Evolutionary conservation across 108 stramenopile species (phyloP).

Genomic region (Bacterosira constricta): DNA sequence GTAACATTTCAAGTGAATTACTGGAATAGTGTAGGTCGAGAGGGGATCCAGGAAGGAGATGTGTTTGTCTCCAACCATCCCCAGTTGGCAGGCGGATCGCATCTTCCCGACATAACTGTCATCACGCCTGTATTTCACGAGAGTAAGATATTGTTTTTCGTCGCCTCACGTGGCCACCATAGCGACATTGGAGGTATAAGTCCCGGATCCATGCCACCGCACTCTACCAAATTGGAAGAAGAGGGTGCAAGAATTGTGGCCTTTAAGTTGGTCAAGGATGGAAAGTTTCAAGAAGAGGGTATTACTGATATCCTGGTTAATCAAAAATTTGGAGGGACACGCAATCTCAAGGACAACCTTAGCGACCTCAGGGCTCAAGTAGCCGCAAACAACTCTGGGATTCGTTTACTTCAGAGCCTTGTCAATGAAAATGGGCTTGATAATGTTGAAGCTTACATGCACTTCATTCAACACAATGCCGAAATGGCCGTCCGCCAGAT

Average conservation of each 20-base stretch:
- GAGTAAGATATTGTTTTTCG: conserved; percentile 91
- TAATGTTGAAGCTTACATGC: conserved; percentile 96
- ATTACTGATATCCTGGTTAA: conserved; percentile 89
- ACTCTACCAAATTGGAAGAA: conserved; percentile 84
- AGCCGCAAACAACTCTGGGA: conserved; percentile 97
- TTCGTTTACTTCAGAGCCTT: conserved; percentile 81
- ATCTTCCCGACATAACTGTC: conserved; percentile 94
- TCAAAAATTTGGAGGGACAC: conserved; percentile 86
- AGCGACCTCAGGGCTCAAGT: conserved; percentile 97
- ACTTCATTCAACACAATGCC: conserved; percentile 95
- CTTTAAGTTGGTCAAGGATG: conserved; percentile 93
- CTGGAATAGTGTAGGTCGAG: conserved; percentile 82
- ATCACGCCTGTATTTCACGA: conserved; percentile 97
- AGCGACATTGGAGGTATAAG: conserved; percentile 96
- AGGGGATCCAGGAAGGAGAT: conserved; percentile 93
- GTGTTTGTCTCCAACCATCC: conserved; percentile 98
- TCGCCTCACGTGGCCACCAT: conserved; percentile 97
- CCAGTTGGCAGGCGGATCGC: conserved; percentile 93
- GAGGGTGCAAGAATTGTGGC: conserved; percentile 99
- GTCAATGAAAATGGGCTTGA: conserved; percentile 88
- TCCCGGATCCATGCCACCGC: conserved; percentile 93
- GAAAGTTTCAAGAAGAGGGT: conserved; percentile 94
- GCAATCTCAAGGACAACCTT: conserved; percentile 94
- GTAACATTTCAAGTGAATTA: conserved; percentile 93
- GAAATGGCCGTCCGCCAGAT: conserved; percentile 93